Conservation (phyloP, 2,329 filamentous ascomycete species). For the Penicillium sp. region DNA sequence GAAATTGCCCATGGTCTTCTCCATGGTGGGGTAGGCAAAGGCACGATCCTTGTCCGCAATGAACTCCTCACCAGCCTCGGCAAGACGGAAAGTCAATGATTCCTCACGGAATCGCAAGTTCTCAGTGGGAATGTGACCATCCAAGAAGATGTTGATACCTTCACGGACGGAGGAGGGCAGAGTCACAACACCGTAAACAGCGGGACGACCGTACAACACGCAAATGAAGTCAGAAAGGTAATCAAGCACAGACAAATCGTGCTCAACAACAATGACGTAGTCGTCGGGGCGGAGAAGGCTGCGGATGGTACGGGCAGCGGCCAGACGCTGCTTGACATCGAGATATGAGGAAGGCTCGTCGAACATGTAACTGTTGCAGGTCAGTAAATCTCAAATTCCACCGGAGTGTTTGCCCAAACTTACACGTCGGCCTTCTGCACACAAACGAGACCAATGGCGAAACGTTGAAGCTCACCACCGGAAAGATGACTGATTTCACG, state of each 20-base stretch:
- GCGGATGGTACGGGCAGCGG: slow-evolving; percentile 87
- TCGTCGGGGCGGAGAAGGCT: slow-evolving; percentile 84
- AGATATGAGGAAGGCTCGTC: slow-evolving; percentile 98
- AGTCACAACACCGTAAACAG: slow-evolving; percentile 96
- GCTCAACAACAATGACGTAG: slow-evolving; percentile 98
- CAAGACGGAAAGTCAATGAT: slow-evolving; percentile 91
- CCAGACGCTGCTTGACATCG: slow-evolving; percentile 98
- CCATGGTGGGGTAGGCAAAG: slow-evolving; percentile 86
- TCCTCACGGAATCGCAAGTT: slow-evolving; percentile 98
- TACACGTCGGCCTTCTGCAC: slow-evolving; percentile 92
- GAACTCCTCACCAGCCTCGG: slow-evolving; percentile 86
- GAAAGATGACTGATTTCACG: slow-evolving; percentile 89
- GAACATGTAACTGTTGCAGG: slow-evolving; percentile 80
- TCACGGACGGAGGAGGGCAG: slow-evolving; percentile 94
- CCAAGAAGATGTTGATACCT: slow-evolving; percentile 99
- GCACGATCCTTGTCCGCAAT: slow-evolving; percentile 79
- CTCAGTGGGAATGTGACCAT: slow-evolving; percentile 96
- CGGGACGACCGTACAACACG: slow-evolving; percentile 92
- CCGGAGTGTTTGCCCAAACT: slow-evolving; percentile 26
- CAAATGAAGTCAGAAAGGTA: slow-evolving; percentile 99
- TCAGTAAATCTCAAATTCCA: slow-evolving; percentile 13
- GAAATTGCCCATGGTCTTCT: slow-evolving; percentile 90
- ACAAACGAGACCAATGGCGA: slow-evolving; percentile 93
- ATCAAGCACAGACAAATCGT: slow-evolving; percentile 97
- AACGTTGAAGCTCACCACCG: slow-evolving; percentile 96